These are phyloP conservation scores for Lipomyces sp. DNA, from an alignment of 805 yeast species.

Conservation along the genomic window DNA sequence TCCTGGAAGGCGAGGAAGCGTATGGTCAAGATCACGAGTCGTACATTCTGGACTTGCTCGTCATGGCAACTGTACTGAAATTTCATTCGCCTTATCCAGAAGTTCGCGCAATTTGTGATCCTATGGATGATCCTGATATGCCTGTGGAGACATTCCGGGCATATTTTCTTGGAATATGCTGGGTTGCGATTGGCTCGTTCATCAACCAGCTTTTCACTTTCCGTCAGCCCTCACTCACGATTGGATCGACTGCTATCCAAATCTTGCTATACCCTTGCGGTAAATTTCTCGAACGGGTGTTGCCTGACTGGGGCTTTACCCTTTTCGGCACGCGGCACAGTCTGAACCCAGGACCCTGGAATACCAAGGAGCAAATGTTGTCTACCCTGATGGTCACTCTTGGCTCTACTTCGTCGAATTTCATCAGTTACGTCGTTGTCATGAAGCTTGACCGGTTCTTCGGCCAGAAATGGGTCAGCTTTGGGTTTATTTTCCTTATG, in stretches of 20 bases:
- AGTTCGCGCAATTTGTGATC: conserved; percentile 60
- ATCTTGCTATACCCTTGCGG: conserved; percentile 65
- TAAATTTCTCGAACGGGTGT: conserved; percentile 30
- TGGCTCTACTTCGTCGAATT: conserved; percentile 31
- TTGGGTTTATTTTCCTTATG: conserved; percentile 54
- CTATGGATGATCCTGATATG: conserved; percentile 49
- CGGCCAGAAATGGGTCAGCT: conserved; percentile 35
- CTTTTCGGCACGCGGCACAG: conserved; percentile 39
- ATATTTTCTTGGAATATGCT: conserved; percentile 50
- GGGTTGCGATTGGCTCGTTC: conserved; percentile 57
- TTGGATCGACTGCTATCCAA: conserved; percentile 60
- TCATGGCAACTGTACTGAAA: conserved; percentile 24
- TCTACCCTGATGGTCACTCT: conserved; percentile 43
- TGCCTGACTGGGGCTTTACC: conserved; percentile 24
- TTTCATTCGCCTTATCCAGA: conserved; percentile 53
- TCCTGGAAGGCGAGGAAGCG: conserved; percentile 13
- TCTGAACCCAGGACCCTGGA: conserved; percentile 61
- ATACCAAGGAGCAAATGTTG: conserved; percentile 58
- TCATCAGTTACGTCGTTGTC: conserved; percentile 45
- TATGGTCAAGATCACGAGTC: conserved; percentile 13
- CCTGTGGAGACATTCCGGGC: conserved; percentile 53
- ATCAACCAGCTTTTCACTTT: conserved; percentile 58
- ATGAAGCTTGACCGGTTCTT: conserved; percentile 21
- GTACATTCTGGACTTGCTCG: conserved; percentile 19
- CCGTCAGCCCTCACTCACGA: conserved; percentile 55